phyloP scores from a whole-genome alignment of 768 basidiomycete species.

The Pisolithus sp. region DNA sequence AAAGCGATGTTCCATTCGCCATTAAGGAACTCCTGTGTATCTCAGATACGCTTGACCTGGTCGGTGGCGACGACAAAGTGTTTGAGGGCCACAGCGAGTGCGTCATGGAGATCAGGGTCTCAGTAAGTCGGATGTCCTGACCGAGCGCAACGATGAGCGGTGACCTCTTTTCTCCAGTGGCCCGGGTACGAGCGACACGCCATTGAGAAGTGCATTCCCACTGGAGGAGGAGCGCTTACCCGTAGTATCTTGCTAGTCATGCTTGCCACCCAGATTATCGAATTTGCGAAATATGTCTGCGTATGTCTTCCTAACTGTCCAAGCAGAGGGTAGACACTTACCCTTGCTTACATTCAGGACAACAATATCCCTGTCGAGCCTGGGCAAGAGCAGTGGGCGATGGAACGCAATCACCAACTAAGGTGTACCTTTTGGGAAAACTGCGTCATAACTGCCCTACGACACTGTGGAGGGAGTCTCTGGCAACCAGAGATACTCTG shows the following conservation, averaged over 20 bases:
- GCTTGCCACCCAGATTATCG: constrained; percentile 26
- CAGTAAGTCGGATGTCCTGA: constrained; percentile 19
- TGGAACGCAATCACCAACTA: constrained; percentile 19
- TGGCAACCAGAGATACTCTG: constrained; percentile 42
- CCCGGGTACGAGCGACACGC: constrained; percentile 39
- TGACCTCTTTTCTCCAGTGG: constrained; percentile 30
- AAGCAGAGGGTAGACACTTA: neutral
- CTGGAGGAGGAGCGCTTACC: constrained; percentile 28
- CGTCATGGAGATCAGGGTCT: constrained; percentile 30
- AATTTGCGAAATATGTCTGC: constrained; percentile 25
- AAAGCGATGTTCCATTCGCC: constrained; percentile 21
- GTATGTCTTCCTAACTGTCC: constrained; percentile 17
- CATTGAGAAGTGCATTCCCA: constrained; percentile 32
- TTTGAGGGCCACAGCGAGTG: constrained; percentile 17
- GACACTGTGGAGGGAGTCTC: constrained; percentile 34
- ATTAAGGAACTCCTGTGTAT: constrained; percentile 17
- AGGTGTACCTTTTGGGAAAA: constrained; percentile 21
- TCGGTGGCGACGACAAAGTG: constrained; percentile 15
- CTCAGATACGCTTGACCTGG: constrained; percentile 20
- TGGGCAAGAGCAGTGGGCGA: constrained; percentile 34
- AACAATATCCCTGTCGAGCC: constrained; percentile 25
- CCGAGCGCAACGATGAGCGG: neutral
- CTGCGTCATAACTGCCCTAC: constrained; percentile 33
- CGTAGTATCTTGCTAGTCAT: constrained; percentile 26
- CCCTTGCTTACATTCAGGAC: constrained; percentile 12